Conservation (phyloP, 2,329 filamentous ascomycete species). For the Paraconiothyrium sp. region DNA sequence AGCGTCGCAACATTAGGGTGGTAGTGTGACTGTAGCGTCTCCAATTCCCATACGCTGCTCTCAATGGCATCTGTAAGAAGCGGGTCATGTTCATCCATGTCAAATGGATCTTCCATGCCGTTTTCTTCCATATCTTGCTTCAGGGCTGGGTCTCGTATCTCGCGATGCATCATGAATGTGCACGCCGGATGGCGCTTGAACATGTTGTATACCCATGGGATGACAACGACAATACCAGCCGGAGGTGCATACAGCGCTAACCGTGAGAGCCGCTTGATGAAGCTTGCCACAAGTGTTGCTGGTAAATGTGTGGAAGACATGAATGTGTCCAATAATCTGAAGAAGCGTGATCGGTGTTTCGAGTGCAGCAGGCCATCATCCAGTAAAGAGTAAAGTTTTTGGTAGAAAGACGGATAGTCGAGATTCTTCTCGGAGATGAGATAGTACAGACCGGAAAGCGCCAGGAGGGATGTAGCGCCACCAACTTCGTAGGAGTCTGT, state of each 20-base stretch:
- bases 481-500: conserved; percentile 92
- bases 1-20: conserved; percentile 97
- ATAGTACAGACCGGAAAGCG: conserved; percentile 92
- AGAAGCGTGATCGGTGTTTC: conserved; percentile 92
- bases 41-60: conserved; percentile 93
- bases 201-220: conserved; percentile 96
- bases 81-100: conserved; percentile 79
- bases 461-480: conserved; percentile 85
- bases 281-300: conserved; percentile 88
- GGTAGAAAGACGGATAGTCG: conserved; percentile 94
- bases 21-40: conserved; percentile 90
- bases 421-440: conserved; percentile 93
- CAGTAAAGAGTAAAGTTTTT: conserved; percentile 91
- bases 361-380: conserved; percentile 89
- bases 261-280: conserved; percentile 90
- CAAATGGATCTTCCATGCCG: conserved; percentile 79
- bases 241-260: conserved; percentile 89
- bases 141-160: conserved; percentile 67
- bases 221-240: conserved; percentile 83
- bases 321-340: conserved; percentile 91
- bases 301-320: conserved; percentile 91
- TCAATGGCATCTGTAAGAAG: conserved; percentile 88
- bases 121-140: conserved; percentile 67
- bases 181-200: conserved; percentile 88
- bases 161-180: conserved; percentile 95